Base-by-base conservation (phyloP, 495 filamentous ascomycete genomes). In the Acidiella bohemica region DNA sequence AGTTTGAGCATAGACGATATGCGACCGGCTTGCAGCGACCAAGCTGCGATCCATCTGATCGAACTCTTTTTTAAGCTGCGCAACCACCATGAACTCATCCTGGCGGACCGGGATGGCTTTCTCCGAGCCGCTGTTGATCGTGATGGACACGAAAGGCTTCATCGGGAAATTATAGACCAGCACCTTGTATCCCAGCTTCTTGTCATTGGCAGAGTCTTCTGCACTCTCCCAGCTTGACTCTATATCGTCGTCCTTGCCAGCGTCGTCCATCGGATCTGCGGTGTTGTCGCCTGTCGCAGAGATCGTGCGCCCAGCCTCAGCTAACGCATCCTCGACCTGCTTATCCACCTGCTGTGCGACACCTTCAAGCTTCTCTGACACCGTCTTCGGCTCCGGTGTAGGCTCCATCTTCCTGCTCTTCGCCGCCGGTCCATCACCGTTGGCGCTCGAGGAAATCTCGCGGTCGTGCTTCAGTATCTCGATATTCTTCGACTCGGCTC, bases 31-130 rank as follows among this genome's bases (percentile, higher is more conserved):
- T 22, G 87, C 88, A 2, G 86, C 77, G 22, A 84, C 85, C 31
- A 99, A 67, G 34, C 84, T 90, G 37, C 92, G 81, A 55, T 99
- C 92, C 34, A 92, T 74, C 59, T 96, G 92, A 59, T 99, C 92
- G 50, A 96, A 96, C 5, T 90, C 82, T 61, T 96, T 95, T 67
- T 93, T 93, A 39, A 95, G 69, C 28, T 84, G 76, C 27, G 88
- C 87, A 59, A 99, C 86, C 47, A 87, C 79, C 59, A 90, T 78
- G 36, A 92, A 71, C 5, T 72, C 64, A 50, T 86, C 80, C 36
- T 80, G 73, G 14, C 72, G 74, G 57, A 61, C 63, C 56, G 45
- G 59, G 54, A 40, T 55, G n/a, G 19, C 61, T 32, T 44, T 63
- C 57, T 54, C 52, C 24, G 56, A 56, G 28, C 19, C 24, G 36